Percentiles rank a stretch among this genome's conserved stretches.
Conservation (phyloP, 495 filamentous ascomycete genomes). For the Penicillium simplicissimum region DNA sequence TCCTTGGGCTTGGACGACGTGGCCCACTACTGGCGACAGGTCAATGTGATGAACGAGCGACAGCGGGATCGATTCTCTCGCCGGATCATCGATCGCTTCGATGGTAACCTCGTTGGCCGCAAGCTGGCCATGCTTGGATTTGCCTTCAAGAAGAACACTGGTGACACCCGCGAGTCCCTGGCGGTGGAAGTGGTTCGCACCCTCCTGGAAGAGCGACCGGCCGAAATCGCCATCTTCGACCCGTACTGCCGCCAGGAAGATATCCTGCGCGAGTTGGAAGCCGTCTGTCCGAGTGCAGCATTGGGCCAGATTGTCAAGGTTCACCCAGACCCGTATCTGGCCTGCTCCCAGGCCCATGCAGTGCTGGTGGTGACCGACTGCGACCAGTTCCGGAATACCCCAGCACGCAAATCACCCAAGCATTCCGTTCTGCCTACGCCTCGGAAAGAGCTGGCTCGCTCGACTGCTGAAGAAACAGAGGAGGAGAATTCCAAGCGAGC, state of each 20-base stretch:
- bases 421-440: background rate
- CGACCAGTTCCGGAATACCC: conserved; percentile 33
- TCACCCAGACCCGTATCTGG: conserved; percentile 38
- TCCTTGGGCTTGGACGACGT: conserved; percentile 70
- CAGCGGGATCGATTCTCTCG: conserved; percentile 68
- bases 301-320: conserved; percentile 27
- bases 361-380: conserved; percentile 42
- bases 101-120: conserved; percentile 68
- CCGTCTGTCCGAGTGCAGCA: conserved; percentile 1
- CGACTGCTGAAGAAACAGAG: background rate
- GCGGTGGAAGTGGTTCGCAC: conserved; percentile 67
- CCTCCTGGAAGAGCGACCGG: conserved; percentile 61
- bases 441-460: background rate
- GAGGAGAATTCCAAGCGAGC: conserved; percentile 3
- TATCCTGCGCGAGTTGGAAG: conserved; percentile 42
- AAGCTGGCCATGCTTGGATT: conserved; percentile 75
- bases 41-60: conserved; percentile 76
- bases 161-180: conserved; percentile 72
- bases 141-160: conserved; percentile 81
- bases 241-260: conserved; percentile 58
- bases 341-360: conserved; percentile 40
- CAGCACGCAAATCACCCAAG: background rate
- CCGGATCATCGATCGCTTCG: conserved; percentile 64
- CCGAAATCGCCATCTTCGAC: conserved; percentile 73
- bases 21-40: conserved; percentile 72